Evolutionary conservation across 257 asterid genomes (phyloP).

Genomic region (Solanum rostratum): DNA sequence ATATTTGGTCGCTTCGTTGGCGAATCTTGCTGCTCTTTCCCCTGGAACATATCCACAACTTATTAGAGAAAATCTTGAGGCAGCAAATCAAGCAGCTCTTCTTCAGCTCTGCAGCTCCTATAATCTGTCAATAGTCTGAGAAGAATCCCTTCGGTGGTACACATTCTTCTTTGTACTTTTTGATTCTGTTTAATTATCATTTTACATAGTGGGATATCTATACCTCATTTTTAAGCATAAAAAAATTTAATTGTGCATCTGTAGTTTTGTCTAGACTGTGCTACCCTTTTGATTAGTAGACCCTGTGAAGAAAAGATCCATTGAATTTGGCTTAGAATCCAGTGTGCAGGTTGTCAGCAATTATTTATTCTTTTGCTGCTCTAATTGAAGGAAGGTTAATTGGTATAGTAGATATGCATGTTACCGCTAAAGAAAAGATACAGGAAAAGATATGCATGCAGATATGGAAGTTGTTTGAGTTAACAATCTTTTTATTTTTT

Average conservation of each 20-base stretch:
- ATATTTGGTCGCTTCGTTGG: conserved; percentile 59
- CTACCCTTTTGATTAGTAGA: neutral
- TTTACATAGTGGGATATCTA: neutral
- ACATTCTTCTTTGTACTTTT: neutral
- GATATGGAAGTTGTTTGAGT: neutral
- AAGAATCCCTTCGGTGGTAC: neutral
- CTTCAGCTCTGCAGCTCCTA: conserved; percentile 61
- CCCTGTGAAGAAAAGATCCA: neutral
- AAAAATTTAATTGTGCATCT: neutral
- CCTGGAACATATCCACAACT: conserved; percentile 58
- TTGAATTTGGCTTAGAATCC: neutral
- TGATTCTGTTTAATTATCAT: neutral
- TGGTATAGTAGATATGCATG: neutral
- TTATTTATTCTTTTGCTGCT: neutral
- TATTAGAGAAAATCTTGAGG: conserved; percentile 55
- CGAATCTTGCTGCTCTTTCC: conserved; percentile 47
- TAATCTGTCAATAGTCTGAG: conserved; percentile 50
- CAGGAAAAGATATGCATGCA: neutral
- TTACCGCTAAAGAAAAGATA: neutral
- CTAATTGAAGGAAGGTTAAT: neutral
- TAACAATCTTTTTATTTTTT: neutral
- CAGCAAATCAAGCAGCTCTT: conserved; percentile 69
- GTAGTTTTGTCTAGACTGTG: neutral
- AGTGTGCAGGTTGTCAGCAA: neutral
- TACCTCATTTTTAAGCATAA: neutral